These are phyloP conservation scores for Metarhizium humberi DNA, from an alignment of 2,329 filamentous ascomycete species.

Conservation along the genomic window DNA sequence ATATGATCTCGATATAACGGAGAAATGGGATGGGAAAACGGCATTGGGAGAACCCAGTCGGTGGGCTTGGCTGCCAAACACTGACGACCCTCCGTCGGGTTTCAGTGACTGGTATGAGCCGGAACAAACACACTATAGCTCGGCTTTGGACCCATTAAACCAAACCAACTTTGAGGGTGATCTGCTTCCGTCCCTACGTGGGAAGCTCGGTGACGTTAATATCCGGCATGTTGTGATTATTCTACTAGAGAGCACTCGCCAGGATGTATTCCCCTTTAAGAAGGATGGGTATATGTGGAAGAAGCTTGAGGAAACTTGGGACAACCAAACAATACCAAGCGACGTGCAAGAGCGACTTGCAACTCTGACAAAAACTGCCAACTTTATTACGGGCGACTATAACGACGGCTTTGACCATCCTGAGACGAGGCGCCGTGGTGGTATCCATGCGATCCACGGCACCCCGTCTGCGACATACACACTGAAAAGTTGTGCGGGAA, in stretches of 20 bases:
- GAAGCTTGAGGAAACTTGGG: constrained; percentile 21
- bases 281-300: constrained; percentile 28
- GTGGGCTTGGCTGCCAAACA: constrained; percentile 15
- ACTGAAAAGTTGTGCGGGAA: constrained; percentile 31
- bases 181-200: constrained; percentile 16
- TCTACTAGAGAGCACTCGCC: constrained; percentile 33
- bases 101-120: constrained; percentile 18
- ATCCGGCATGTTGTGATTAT: constrained; percentile 33
- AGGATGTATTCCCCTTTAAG: constrained; percentile 34
- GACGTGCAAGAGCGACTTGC: constrained; percentile 18
- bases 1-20: too few species aligned
- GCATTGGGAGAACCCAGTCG: constrained; percentile 14
- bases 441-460: constrained; percentile 28
- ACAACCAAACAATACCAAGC: constrained; percentile 20
- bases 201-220: constrained; percentile 19
- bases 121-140: constrained; percentile 20
- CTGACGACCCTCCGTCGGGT: constrained; percentile 8
- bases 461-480: constrained; percentile 33
- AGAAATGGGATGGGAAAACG: constrained; percentile 9
- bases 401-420: constrained; percentile 21
- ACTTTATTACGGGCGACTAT: constrained; percentile 24
- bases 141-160: constrained; percentile 26
- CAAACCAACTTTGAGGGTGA: constrained; percentile 28
- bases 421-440: constrained; percentile 21
- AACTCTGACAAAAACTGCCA: constrained; percentile 20